Percentiles rank a stretch among this genome's conserved stretches.
These are phyloP conservation scores for Pseudogymnoascus sp. DNA, from an alignment of 2,329 filamentous ascomycete genomes.

Conservation along the genomic window DNA sequence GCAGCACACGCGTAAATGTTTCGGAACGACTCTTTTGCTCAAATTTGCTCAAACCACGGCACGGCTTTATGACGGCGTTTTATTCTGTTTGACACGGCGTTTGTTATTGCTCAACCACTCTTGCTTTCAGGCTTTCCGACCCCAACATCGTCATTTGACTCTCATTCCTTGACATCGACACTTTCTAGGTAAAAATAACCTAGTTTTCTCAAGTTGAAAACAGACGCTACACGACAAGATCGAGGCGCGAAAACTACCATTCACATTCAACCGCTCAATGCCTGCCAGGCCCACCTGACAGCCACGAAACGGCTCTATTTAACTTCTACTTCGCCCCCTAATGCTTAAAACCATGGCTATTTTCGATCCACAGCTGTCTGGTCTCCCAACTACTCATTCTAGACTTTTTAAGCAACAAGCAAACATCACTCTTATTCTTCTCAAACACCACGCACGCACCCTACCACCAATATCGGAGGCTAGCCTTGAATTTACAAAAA, in stretches of 20 bases:
- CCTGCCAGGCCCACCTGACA: neutral
- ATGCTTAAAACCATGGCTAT: neutral
- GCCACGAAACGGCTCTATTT: neutral
- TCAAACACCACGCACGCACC: too few species aligned
- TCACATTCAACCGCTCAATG: neutral
- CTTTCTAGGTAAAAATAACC: neutral
- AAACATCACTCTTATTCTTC: too few species aligned
- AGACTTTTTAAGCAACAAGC: too few species aligned
- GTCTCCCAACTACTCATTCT: neutral
- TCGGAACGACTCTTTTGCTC: neutral
- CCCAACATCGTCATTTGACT: neutral
- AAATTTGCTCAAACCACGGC: slow-evolving; percentile 5
- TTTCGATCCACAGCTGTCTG: neutral
- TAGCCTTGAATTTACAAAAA: slow-evolving; percentile 2
- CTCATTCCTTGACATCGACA: neutral
- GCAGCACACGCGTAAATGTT: slow-evolving; percentile 14
- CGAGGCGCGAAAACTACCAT: neutral
- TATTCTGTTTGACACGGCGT: slow-evolving; percentile 8
- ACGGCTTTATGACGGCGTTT: slow-evolving; percentile 8
- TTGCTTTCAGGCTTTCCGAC: neutral
- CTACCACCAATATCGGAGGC: neutral
- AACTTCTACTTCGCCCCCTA: neutral
- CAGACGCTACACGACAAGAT: neutral
- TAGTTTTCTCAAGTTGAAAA: neutral
- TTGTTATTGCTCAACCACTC: slow-evolving; percentile 1